These are phyloP conservation scores for Starmerella vitae DNA, from an alignment of 805 yeast genomes.

Conservation along the genomic window DNA sequence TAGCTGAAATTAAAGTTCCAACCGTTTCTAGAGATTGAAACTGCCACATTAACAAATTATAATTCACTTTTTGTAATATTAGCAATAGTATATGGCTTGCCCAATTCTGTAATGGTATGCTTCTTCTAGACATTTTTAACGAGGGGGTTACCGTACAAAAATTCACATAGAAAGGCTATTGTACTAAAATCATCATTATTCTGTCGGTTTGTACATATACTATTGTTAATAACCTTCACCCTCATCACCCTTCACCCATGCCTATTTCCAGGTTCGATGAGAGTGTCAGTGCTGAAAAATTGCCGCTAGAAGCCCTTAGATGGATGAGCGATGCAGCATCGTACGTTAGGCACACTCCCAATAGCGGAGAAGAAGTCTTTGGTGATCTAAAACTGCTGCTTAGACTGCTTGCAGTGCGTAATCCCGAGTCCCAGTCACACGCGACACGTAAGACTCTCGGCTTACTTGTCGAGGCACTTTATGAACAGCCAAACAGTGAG, in stretches of 20 bases:
- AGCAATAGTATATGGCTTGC: too few species aligned
- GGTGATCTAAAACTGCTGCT: conserved; percentile 14
- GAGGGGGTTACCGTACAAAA: too few species aligned
- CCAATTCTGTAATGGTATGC: too few species aligned
- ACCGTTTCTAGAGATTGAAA: too few species aligned
- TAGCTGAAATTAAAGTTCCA: too few species aligned
- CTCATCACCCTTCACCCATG: conserved; percentile 1
- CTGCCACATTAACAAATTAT: too few species aligned
- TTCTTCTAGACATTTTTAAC: too few species aligned
- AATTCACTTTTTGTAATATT: too few species aligned
- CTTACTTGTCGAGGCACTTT: conserved; percentile 13
- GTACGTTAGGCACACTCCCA: conserved; percentile 9
- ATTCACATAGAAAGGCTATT: too few species aligned
- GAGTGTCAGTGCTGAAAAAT: conserved; percentile 12
- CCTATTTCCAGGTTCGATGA: conserved; percentile 13
- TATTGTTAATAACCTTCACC: not conserved
- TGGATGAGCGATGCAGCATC: conserved; percentile 18
- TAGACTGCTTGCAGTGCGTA: conserved; percentile 16
- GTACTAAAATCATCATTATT: too few species aligned
- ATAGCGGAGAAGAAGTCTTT: conserved; percentile 9
- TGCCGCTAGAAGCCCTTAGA: conserved; percentile 11
- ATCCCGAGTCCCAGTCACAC: conserved; percentile 18
- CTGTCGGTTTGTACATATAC: not conserved
- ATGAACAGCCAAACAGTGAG: conserved; percentile 9
- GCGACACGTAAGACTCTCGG: conserved; percentile 20